A percentile compares a stretch with the other conserved stretches of the same genome.
These are phyloP conservation scores for Ascochyta viciae-villosae DNA, from an alignment of 2,329 filamentous ascomycete species.

Conservation along the genomic window DNA sequence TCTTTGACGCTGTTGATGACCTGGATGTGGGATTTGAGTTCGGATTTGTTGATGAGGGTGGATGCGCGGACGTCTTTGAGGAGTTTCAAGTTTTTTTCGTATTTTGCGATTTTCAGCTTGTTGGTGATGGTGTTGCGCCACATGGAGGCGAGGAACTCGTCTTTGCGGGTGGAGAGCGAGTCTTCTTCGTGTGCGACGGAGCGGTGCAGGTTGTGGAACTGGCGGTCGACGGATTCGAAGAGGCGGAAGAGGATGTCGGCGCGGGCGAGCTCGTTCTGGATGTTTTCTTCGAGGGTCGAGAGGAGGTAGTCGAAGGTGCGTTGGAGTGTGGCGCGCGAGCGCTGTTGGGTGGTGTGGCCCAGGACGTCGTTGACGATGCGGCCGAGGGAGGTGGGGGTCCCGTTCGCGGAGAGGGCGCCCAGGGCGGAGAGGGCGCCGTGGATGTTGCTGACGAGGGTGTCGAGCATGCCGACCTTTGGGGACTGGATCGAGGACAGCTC, in stretches of 20 bases:
- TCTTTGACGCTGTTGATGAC: conserved; percentile 84
- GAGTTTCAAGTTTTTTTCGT: conserved; percentile 85
- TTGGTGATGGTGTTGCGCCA: conserved; percentile 88
- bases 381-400: conserved; percentile 72
- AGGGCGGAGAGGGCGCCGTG: conserved; percentile 75
- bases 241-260: conserved; percentile 81
- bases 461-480: conserved; percentile 62
- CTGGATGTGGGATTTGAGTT: conserved; percentile 85
- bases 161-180: conserved; percentile 79
- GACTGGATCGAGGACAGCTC: conserved; percentile 68
- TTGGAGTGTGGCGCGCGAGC: conserved; percentile 79
- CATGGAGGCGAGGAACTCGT: conserved; percentile 80
- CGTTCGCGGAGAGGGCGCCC: conserved; percentile 51
- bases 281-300: conserved; percentile 84
- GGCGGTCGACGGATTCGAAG: conserved; percentile 90
- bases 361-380: conserved; percentile 74
- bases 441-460: conserved; percentile 82
- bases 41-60: conserved; percentile 85
- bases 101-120: conserved; percentile 80
- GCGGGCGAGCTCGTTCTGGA: conserved; percentile 82
- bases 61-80: conserved; percentile 80
- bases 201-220: conserved; percentile 87
- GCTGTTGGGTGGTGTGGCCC: conserved; percentile 80
- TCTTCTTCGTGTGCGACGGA: conserved; percentile 84
- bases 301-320: conserved; percentile 90